Conservation (phyloP, 805 yeast species). For the Lachancea quebecensis region DNA sequence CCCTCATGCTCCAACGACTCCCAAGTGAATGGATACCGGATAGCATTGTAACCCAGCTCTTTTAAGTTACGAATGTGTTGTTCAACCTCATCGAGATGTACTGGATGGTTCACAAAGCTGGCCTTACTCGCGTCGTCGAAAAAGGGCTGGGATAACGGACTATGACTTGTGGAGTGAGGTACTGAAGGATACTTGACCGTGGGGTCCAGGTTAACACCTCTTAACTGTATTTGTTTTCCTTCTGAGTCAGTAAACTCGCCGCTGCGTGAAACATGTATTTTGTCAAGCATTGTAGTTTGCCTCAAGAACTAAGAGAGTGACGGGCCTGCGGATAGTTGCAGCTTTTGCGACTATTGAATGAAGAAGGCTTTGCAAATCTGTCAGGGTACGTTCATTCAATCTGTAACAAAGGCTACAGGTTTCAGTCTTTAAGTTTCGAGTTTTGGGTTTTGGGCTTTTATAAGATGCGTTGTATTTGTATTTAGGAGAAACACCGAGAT, state of each 20-base stretch:
- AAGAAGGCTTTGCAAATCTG: too few species aligned
- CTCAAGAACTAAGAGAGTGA: neutral
- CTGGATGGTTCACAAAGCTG: constrained; percentile 79
- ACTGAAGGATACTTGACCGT: constrained; percentile 59
- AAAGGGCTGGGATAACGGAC: constrained; percentile 33
- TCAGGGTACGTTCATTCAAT: too few species aligned
- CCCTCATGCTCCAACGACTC: constrained; percentile 88
- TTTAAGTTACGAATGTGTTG: constrained; percentile 64
- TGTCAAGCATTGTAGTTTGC: constrained; percentile 18
- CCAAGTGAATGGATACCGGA: constrained; percentile 79
- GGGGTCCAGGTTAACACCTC: constrained; percentile 79
- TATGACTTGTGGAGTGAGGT: constrained; percentile 42
- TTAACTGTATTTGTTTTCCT: constrained; percentile 56
- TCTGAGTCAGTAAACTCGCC: constrained; percentile 53
- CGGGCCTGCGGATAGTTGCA: too few species aligned
- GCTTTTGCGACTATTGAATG: too few species aligned
- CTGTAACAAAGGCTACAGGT: too few species aligned
- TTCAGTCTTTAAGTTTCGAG: too few species aligned
- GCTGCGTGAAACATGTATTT: constrained; percentile 32
- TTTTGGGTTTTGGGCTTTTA: too few species aligned
- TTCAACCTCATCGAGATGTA: constrained; percentile 65
- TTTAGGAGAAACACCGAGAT: too few species aligned
- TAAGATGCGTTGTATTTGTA: too few species aligned
- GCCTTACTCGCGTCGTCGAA: constrained; percentile 69
- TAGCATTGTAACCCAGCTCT: constrained; percentile 73